Evolutionary conservation across 2,329 filamentous ascomycete species (phyloP).

Genomic region (Colletotrichum sojae): DNA sequence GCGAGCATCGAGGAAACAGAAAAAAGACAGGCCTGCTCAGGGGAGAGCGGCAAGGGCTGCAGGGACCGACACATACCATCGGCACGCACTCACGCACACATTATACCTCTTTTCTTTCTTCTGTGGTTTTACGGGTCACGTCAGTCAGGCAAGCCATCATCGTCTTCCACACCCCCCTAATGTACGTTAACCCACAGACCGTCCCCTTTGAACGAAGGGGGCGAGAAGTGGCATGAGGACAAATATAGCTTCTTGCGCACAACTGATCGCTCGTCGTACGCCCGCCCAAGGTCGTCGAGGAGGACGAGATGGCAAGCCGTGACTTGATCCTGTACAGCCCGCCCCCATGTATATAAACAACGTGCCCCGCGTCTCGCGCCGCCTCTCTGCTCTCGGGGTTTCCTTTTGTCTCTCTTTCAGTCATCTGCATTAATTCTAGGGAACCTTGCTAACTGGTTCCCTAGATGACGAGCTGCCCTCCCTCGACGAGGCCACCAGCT

Average conservation of each 20-base stretch:
- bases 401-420: slow-evolving; percentile 43
- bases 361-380: slow-evolving; percentile 41
- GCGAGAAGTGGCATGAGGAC: slow-evolving; percentile 54
- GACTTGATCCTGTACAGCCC: slow-evolving; percentile 59
- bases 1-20: slow-evolving; percentile 58
- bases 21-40: slow-evolving; percentile 40
- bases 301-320: slow-evolving; percentile 74
- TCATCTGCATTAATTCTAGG: slow-evolving; percentile 10
- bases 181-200: slow-evolving; percentile 75
- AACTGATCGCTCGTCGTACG: slow-evolving; percentile 43
- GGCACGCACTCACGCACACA: slow-evolving; percentile 39
- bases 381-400: slow-evolving; percentile 15
- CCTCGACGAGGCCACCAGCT: slow-evolving; percentile 72
- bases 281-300: slow-evolving; percentile 51
- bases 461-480: slow-evolving; percentile 75
- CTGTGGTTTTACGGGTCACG: slow-evolving; percentile 57
- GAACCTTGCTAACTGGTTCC: slow-evolving; percentile 57
- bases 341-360: slow-evolving; percentile 58
- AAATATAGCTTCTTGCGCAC: slow-evolving; percentile 65
- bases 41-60: slow-evolving; percentile 50
- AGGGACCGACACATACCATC: slow-evolving; percentile 41
- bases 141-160: slow-evolving; percentile 76
- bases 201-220: slow-evolving; percentile 44
- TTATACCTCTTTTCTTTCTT: slow-evolving; percentile 40
- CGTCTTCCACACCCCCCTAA: slow-evolving; percentile 73